phyloP scores from a whole-genome alignment of 73 alveolate species.

The Paramecium sonneborni region DNA sequence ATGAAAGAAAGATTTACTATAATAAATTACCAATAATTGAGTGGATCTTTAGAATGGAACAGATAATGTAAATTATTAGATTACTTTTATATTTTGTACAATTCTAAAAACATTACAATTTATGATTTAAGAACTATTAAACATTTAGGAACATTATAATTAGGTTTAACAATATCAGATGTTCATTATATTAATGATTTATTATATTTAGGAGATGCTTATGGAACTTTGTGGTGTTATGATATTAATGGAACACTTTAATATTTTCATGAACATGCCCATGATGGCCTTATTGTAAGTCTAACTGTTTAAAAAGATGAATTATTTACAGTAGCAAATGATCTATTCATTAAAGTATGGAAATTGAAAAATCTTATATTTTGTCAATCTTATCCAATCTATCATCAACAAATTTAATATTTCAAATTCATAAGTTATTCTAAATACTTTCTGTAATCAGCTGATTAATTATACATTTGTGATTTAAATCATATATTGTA shows the following conservation, averaged over 20 bases:
- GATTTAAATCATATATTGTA: not conserved
- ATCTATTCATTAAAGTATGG: not conserved
- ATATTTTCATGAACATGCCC: slow-evolving; percentile 15
- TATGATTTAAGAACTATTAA: not conserved
- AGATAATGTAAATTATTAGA: not conserved
- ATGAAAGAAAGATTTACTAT: not conserved
- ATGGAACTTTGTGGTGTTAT: not conserved
- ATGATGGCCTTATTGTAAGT: not conserved
- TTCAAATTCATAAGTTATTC: not conserved
- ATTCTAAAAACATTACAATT: not conserved
- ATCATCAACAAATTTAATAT: not conserved
- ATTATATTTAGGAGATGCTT: not conserved
- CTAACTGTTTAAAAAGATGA: not conserved
- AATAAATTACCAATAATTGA: not conserved
- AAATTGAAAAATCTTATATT: not conserved
- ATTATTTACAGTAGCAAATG: not conserved
- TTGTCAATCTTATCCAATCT: not conserved
- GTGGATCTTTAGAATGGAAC: slow-evolving; percentile 36
- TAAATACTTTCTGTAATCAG: not conserved
- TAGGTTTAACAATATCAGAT: not conserved
- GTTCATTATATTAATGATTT: not conserved
- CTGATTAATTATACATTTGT: not conserved
- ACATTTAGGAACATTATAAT: not conserved
- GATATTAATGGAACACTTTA: not conserved
- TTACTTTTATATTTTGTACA: not conserved